phyloP scores from a whole-genome alignment of 345 rosid genomes.

The Citrus sinensis region DNA sequence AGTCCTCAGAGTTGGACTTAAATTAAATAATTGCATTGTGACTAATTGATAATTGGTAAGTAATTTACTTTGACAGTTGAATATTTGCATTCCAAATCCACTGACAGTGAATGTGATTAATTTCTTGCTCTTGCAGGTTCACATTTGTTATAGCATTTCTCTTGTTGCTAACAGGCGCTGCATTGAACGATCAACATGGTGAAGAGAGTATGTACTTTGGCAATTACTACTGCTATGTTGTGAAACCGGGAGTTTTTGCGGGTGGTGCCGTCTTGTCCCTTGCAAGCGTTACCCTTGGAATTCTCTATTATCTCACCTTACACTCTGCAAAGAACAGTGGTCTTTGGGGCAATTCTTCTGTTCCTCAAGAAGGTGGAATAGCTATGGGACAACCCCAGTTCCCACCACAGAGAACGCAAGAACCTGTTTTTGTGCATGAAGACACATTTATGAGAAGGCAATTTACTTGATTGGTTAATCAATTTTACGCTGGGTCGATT shows the following conservation, averaged over 20 bases:
- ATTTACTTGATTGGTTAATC: constrained; percentile 38
- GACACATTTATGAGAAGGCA: constrained; percentile 76
- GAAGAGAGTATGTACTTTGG: constrained; percentile 44
- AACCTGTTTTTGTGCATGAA: constrained; percentile 75
- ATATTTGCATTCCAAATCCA: not conserved
- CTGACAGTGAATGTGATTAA: not conserved
- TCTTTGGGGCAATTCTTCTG: constrained; percentile 24
- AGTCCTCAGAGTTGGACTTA: not conserved
- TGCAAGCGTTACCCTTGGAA: constrained; percentile 53
- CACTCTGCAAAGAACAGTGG: constrained; percentile 35
- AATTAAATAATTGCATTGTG: not conserved
- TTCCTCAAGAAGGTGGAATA: constrained; percentile 43
- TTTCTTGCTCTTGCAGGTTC: constrained; percentile 50
- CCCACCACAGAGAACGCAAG: constrained; percentile 46
- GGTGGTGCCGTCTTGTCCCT: constrained; percentile 62
- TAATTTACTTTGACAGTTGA: not conserved
- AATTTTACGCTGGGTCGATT: not conserved
- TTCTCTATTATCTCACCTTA: constrained; percentile 62
- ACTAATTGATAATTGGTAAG: not conserved
- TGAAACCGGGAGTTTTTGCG: constrained; percentile 84
- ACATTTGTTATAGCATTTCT: constrained; percentile 75
- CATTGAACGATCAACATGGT: constrained; percentile 62
- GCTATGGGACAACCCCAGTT: constrained; percentile 79
- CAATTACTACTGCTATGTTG: constrained; percentile 67
- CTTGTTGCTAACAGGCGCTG: constrained; percentile 73